phyloP scores from a whole-genome alignment of 352 stramenopile species.

The Globisporangium mamillatum region DNA sequence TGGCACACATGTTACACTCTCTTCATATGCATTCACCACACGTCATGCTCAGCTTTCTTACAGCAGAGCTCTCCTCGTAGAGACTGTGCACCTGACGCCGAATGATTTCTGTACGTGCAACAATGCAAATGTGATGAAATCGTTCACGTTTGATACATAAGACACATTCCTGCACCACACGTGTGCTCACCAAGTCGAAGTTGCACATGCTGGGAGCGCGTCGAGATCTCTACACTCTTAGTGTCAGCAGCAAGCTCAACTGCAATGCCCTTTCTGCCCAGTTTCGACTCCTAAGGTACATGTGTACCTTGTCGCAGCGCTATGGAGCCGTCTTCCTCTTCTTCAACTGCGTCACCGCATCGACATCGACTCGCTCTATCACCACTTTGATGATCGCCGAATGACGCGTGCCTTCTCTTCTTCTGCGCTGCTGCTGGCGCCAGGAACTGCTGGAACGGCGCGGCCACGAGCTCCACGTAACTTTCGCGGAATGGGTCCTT shows the following conservation, averaged over 20 bases:
- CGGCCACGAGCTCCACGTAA: constrained; percentile 28
- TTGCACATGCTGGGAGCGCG: constrained; percentile 12
- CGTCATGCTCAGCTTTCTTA: background rate
- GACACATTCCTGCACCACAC: background rate
- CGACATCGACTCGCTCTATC: background rate
- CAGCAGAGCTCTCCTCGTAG: background rate
- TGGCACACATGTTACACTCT: background rate
- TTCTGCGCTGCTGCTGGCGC: background rate
- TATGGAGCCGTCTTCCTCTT: background rate
- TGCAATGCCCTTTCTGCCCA: background rate
- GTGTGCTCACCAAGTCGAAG: constrained; percentile 9
- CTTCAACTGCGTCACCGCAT: background rate
- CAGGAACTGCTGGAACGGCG: constrained; percentile 26
- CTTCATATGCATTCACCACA: background rate
- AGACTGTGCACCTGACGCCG: background rate
- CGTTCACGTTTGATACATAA: background rate
- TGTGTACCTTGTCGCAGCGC: constrained; percentile 1
- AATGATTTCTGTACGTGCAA: background rate
- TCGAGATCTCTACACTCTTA: constrained; percentile 8
- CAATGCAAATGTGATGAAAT: background rate
- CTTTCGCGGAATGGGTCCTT: constrained; percentile 33
- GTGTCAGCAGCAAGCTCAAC: background rate
- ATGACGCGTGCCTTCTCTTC: background rate
- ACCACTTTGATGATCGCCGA: background rate
- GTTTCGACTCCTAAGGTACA: no score